A percentile compares a stretch with the other conserved stretches of the same genome.
Evolutionary conservation across 2,329 filamentous ascomycete species (phyloP).

Genomic region (Botrytis porri): DNA sequence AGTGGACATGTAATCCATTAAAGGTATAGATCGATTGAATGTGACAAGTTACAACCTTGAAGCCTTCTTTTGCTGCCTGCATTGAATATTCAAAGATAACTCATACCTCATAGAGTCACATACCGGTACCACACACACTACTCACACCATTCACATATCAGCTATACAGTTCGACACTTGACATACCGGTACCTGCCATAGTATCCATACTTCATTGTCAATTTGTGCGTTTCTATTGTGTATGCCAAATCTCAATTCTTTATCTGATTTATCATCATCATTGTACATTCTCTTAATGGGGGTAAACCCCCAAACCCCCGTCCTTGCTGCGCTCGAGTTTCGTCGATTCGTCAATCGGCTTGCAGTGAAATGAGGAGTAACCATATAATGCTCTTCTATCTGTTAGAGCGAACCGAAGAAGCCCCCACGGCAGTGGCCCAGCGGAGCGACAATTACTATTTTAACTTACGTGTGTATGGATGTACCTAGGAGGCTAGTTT

Average conservation of each 20-base stretch:
- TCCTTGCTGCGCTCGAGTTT: not conserved
- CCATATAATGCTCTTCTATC: not conserved
- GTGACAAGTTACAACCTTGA: not conserved
- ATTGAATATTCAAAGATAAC: not conserved
- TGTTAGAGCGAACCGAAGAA: not conserved
- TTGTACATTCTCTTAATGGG: not conserved
- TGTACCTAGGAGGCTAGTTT: not conserved
- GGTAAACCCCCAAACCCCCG: not conserved
- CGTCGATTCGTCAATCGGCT: not conserved
- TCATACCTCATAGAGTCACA: not conserved
- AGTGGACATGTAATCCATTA: not conserved
- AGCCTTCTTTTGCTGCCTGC: not conserved
- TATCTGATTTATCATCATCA: not conserved
- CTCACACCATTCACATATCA: not conserved
- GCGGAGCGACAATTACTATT: not conserved
- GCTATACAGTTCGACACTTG: not conserved
- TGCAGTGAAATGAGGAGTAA: not conserved
- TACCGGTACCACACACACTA: not conserved
- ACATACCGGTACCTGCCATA: too few species aligned
- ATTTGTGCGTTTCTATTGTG: not conserved
- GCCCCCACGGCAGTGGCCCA: not conserved
- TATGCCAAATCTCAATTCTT: not conserved
- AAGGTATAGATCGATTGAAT: not conserved
- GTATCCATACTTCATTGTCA: not conserved
- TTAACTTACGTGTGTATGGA: not conserved